These are phyloP conservation scores for Kalanchoe fedtschenkoi DNA, from an alignment of 164 flowering plant species.

Conservation along the genomic window DNA sequence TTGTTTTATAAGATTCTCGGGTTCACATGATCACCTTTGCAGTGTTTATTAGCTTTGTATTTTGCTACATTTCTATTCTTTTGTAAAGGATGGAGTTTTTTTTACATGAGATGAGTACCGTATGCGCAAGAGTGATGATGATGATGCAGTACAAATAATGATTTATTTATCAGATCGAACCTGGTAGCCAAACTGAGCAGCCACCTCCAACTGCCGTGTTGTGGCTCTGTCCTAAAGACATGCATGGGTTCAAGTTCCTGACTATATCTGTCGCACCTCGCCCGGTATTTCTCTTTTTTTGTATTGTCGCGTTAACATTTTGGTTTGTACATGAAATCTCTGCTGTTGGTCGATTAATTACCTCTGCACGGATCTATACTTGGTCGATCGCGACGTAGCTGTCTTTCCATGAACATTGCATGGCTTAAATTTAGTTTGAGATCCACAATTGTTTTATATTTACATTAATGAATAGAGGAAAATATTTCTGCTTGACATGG, in stretches of 20 bases:
- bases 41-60: background rate
- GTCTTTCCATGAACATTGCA: too few relatives aligned
- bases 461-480: too few relatives aligned
- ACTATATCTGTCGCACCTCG: constrained; percentile 96
- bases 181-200: constrained; percentile 97
- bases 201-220: constrained; percentile 87
- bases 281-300: constrained; percentile 47
- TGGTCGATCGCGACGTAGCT: too few relatives aligned
- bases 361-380: background rate
- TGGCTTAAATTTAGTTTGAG: too few relatives aligned
- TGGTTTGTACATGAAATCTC: background rate
- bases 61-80: background rate
- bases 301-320: background rate
- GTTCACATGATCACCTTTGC: background rate
- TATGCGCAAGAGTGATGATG: background rate
- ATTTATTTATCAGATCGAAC: constrained; percentile 58
- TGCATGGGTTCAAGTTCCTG: constrained; percentile 81
- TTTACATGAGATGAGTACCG: background rate
- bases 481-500: too few relatives aligned
- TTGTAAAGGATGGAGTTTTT: too few relatives aligned
- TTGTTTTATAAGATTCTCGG: background rate
- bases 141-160: background rate
- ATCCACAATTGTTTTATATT: too few relatives aligned
- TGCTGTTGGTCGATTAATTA: background rate
- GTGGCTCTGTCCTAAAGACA: constrained; percentile 52